Conservation (phyloP, 352 stramenopile species). For the Globisporangium solare region DNA sequence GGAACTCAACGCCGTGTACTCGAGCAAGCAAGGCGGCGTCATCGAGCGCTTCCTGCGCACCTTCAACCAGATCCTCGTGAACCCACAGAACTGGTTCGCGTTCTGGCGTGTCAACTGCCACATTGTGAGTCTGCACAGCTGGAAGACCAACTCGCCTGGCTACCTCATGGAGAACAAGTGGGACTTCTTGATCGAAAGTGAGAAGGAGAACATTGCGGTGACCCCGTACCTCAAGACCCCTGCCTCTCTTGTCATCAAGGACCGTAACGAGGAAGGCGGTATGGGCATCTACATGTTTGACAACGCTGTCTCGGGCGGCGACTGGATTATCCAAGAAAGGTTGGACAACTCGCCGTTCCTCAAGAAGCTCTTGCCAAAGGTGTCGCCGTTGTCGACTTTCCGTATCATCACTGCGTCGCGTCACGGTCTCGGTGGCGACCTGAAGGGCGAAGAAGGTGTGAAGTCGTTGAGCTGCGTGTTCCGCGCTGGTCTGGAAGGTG, state of each 20-base stretch:
- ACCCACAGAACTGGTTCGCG: constrained; percentile 95
- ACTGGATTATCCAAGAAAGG: constrained; percentile 97
- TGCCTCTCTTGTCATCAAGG: constrained; percentile 93
- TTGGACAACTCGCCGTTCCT: constrained; percentile 93
- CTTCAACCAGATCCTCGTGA: constrained; percentile 75
- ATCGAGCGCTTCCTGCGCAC: constrained; percentile 90
- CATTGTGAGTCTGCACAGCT: constrained; percentile 92
- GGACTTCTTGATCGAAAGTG: constrained; percentile 94
- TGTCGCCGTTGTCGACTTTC: constrained; percentile 97
- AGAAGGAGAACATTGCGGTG: constrained; percentile 89
- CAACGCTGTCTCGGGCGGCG: constrained; percentile 92
- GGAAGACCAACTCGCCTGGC: constrained; percentile 88
- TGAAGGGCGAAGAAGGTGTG: constrained; percentile 52
- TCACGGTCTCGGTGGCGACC: constrained; percentile 48
- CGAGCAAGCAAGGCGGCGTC: constrained; percentile 60
- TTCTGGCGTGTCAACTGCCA: constrained; percentile 97
- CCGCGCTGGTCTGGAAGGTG: constrained; percentile 58
- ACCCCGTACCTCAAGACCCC: constrained; percentile 91
- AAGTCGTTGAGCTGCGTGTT: constrained; percentile 83
- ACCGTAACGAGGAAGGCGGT: constrained; percentile 97
- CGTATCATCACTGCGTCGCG: constrained; percentile 95
- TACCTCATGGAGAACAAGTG: constrained; percentile 99
- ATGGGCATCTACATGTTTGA: constrained; percentile 98
- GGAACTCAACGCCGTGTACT: constrained; percentile 58
- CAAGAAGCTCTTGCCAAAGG: constrained; percentile 86